Base-by-base conservation (phyloP, 129 eudicot species). In the Saussurea involucrata region DNA sequence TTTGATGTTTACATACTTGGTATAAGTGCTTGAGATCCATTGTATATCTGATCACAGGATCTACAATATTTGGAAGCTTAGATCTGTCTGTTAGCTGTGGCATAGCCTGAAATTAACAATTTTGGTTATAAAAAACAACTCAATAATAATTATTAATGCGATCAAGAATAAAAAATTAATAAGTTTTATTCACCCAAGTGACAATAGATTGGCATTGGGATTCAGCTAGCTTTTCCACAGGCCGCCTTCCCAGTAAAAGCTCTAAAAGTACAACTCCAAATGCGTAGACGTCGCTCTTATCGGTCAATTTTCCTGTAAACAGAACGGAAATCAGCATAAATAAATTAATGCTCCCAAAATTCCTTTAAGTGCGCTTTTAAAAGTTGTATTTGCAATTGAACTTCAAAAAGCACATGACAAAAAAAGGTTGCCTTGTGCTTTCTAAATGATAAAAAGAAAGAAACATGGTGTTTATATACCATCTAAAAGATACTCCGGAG, bases 21-120 rank as follows among this genome's bases (percentile, higher is more conserved):
- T 85, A 94, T 58, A 94, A 83, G 86, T 94, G 98, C 73, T 94
- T 94, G 66, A 85, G 87, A 78, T 94, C 97, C 93, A 94, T 94
- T 27, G 92, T 84, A 71, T 91, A 76, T 89, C 84, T 82, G 42
- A 94, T 86, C 34, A 84, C 87, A 12, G 96, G 97, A 87, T 94
- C 98, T 24, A 94, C 88, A 21, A 94, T 94, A 74, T 70, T 84
- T 18, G 94, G 94, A 78, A 89, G 94, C 86, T 89, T 89, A 65
- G 91, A 79, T 86, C 94, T 84, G 84, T 89, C 94, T 27, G 94
- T 89, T 55, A 89, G 81, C 65, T 84, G 94, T 73, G 94, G 98
- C 91, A 86, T 88, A 1, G 97, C 98, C 98, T 94, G 89, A 72
- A 82, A 46, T 24, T 4, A 72, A 60, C 10, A 68, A 75, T 9